These are phyloP conservation scores for Scheffersomyces illinoinensis DNA, from an alignment of 1,139 yeast species.

Conservation along the genomic window DNA sequence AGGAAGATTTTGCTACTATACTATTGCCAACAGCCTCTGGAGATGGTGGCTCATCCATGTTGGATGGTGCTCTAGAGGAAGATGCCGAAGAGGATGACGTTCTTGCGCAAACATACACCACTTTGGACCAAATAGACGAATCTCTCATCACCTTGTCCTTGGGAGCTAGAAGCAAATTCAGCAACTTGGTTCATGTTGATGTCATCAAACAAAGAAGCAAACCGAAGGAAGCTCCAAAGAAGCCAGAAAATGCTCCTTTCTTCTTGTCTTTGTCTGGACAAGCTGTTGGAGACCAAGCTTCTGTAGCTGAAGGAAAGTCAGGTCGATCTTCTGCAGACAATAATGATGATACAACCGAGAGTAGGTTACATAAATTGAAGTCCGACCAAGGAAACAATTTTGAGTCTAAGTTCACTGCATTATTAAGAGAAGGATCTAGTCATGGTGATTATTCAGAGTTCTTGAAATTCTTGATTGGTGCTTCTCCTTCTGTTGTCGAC, in stretches of 20 bases:
- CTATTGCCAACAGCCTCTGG: conserved; percentile 80
- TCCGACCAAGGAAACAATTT: conserved; percentile 37
- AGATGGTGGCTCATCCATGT: conserved; percentile 70
- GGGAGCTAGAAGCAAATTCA: conserved; percentile 77
- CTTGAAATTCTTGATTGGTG: conserved; percentile 52
- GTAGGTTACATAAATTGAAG: conserved; percentile 28
- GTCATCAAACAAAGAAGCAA: conserved; percentile 83
- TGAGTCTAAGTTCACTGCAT: conserved; percentile 74
- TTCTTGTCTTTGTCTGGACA: conserved; percentile 65
- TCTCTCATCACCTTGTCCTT: conserved; percentile 71
- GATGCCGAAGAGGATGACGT: conserved; percentile 22
- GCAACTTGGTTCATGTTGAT: conserved; percentile 78
- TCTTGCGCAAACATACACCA: conserved; percentile 39
- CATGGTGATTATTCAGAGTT: conserved; percentile 47
- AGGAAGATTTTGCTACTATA: conserved; percentile 61
- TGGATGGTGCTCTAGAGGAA: conserved; percentile 76
- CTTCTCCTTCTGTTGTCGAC: conserved; percentile 81
- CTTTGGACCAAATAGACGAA: conserved; percentile 66
- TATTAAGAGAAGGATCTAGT: conserved; percentile 55
- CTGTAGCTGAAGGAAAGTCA: conserved; percentile 51
- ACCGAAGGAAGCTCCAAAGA: conserved; percentile 87
- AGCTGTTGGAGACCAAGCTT: conserved; percentile 68
- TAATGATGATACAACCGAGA: conserved; percentile 18
- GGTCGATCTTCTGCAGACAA: conserved; percentile 16
- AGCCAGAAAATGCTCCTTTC: conserved; percentile 85